Conservation (phyloP, 2,329 filamentous ascomycete species). For the Talaromyces funiculosus region DNA sequence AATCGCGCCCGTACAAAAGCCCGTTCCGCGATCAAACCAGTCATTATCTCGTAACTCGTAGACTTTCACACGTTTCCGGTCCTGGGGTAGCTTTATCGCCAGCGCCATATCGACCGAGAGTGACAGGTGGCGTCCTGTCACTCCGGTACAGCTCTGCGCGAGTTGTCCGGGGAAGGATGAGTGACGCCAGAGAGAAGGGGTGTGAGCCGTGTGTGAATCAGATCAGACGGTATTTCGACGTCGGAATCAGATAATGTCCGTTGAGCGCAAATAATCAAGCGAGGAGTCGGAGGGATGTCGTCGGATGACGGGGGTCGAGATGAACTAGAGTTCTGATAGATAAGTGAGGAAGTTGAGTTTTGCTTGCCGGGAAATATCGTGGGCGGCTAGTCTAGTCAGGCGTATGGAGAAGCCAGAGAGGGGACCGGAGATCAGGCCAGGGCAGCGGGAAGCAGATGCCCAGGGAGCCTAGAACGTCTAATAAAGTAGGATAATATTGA, state of each 20-base stretch:
- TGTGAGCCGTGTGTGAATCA: background rate
- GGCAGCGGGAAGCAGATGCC: background rate
- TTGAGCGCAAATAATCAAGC: background rate
- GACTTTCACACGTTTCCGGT: constrained; percentile 77
- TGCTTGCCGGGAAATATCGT: constrained; percentile 8
- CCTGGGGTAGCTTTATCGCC: constrained; percentile 44
- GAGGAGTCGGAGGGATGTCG: background rate
- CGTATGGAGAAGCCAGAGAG: background rate
- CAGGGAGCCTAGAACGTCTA: background rate
- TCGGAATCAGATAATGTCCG: background rate
- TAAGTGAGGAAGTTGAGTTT: constrained; percentile 1
- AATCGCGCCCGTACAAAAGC: constrained; percentile 80
- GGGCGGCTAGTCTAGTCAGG: constrained; percentile 1
- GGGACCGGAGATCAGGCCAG: constrained; percentile 1
- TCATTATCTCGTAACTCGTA: constrained; percentile 98
- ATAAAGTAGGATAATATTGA: background rate
- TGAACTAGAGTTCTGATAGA: constrained; percentile 3
- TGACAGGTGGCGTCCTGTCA: constrained; percentile 33
- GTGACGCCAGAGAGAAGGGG: constrained; percentile 1
- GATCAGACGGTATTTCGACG: background rate
- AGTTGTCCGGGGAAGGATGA: constrained; percentile 4
- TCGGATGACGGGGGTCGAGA: constrained; percentile 9
- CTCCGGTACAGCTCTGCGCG: constrained; percentile 24
- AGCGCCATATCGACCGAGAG: constrained; percentile 41
- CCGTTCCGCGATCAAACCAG: constrained; percentile 97